Evolutionary conservation across 345 rosid species (phyloP).

Genomic region (Laguncularia racemosa): DNA sequence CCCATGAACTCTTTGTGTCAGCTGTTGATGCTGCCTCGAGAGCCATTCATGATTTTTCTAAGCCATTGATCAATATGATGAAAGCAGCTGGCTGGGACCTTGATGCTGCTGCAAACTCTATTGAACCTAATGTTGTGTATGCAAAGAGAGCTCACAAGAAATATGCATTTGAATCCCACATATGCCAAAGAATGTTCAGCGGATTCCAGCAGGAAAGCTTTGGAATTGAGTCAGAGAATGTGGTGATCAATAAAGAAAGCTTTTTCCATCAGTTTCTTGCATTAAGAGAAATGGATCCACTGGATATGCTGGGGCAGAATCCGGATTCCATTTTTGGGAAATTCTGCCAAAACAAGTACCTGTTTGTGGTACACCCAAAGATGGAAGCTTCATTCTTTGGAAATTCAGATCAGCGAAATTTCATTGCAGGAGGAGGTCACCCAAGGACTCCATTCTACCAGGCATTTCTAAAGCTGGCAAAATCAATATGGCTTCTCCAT

Average conservation of each 20-base stretch:
- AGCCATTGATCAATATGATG: slow-evolving; percentile 22
- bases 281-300: slow-evolving; percentile 19
- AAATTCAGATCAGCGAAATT: slow-evolving; percentile 18
- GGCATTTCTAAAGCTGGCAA: slow-evolving; percentile 16
- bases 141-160: slow-evolving; percentile 24
- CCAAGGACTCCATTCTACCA: slow-evolving; percentile 24
- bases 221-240: slow-evolving; percentile 12
- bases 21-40: slow-evolving; percentile 14
- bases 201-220: slow-evolving; percentile 21
- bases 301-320: slow-evolving; percentile 20
- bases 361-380: slow-evolving; percentile 19
- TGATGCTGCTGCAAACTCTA: slow-evolving; percentile 21
- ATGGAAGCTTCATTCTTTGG: slow-evolving; percentile 26
- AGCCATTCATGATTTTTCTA: slow-evolving; percentile 22
- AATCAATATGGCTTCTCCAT: slow-evolving; percentile 17
- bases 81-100: slow-evolving; percentile 25
- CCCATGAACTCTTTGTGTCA: slow-evolving; percentile 15
- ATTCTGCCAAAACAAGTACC: slow-evolving; percentile 17
- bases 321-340: slow-evolving; percentile 21
- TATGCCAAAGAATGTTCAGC: slow-evolving; percentile 21
- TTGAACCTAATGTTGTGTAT: slow-evolving; percentile 18
- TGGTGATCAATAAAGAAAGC: slow-evolving; percentile 11
- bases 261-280: slow-evolving; percentile 20
- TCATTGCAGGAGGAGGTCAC: slow-evolving; percentile 15
- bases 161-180: slow-evolving; percentile 20